These are phyloP conservation scores for Mycena sanguinolenta DNA, from an alignment of 768 basidiomycete genomes.

Conservation along the genomic window DNA sequence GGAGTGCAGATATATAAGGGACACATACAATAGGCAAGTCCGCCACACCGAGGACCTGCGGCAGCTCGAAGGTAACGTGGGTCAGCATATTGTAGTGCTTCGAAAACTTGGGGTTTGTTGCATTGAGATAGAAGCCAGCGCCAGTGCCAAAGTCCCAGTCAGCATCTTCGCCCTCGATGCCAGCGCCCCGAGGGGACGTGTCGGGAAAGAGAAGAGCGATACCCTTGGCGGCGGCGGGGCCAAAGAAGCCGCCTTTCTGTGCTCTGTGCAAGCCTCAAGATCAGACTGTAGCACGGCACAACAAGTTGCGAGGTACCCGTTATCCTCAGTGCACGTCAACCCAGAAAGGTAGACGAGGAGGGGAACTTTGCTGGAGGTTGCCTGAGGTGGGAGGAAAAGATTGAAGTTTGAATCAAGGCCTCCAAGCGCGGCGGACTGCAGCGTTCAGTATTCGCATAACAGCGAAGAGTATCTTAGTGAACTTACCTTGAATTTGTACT, in stretches of 20 bases:
- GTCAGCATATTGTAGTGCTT: conserved; percentile 92
- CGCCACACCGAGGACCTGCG: conserved; percentile 78
- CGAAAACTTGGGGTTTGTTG: conserved; percentile 80
- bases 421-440: conserved; percentile 80
- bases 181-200: conserved; percentile 94
- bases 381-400: conserved; percentile 83
- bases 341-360: conserved; percentile 92
- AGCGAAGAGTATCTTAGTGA: neutral
- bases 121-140: conserved; percentile 97
- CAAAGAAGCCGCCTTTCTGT: conserved; percentile 93
- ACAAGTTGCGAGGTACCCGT: conserved; percentile 67
- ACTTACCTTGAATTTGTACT: conserved; percentile 87
- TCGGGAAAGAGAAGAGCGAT: conserved; percentile 96
- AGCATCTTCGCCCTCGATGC: conserved; percentile 82
- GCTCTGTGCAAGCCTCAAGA: conserved; percentile 60
- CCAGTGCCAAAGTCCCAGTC: conserved; percentile 95
- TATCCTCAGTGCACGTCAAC: conserved; percentile 93
- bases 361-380: conserved; percentile 62
- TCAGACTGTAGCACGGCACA: neutral
- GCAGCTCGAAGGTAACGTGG: conserved; percentile 87
- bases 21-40: conserved; percentile 81
- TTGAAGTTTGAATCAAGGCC: conserved; percentile 85
- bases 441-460: conserved; percentile 28
- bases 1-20: neutral
- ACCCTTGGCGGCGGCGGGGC: conserved; percentile 86